Conservation (phyloP, 768 basidiomycete species). For the Asterophora parasitica region DNA sequence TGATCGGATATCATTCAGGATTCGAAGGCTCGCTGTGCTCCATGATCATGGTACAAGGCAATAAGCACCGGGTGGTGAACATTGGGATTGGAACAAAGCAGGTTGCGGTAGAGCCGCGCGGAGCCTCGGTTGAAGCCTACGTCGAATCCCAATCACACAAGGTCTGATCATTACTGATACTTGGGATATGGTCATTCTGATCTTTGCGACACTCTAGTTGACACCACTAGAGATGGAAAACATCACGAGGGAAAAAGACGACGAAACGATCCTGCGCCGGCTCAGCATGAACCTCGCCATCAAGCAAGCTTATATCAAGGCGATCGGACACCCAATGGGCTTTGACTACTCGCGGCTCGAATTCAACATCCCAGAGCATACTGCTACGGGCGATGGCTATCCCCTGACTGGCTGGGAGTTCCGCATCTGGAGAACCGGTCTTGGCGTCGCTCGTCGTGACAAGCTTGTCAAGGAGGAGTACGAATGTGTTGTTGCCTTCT, state of each 20-base stretch:
- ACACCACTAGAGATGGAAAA: constrained; percentile 46
- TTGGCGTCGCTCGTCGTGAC: constrained; percentile 60
- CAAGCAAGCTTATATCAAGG: constrained; percentile 79
- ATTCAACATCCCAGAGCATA: constrained; percentile 63
- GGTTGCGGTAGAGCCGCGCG: constrained; percentile 56
- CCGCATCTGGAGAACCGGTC: constrained; percentile 68
- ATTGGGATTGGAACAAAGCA: constrained; percentile 79
- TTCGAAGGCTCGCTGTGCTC: constrained; percentile 67
- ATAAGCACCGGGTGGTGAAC: constrained; percentile 69
- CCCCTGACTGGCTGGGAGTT: constrained; percentile 83
- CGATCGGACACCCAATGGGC: constrained; percentile 74
- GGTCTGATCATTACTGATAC: constrained; percentile 30
- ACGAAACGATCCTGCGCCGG: constrained; percentile 66
- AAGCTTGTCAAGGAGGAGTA: constrained; percentile 61
- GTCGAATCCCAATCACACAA: constrained; percentile 73
- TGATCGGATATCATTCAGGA: constrained; percentile 76
- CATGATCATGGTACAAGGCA: constrained; percentile 85
- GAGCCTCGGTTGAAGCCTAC: constrained; percentile 56
- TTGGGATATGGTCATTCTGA: neutral
- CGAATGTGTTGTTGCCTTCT: constrained; percentile 76
- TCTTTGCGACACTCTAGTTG: constrained; percentile 13
- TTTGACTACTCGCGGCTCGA: constrained; percentile 82
- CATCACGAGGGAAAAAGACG: constrained; percentile 45
- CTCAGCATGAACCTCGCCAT: constrained; percentile 74
- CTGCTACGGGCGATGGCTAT: constrained; percentile 62